Evolutionary conservation across 768 basidiomycete genomes (phyloP), one percentile per base, ranked within the genome.

Genomic region (Xerocomellus intermedius): DNA sequence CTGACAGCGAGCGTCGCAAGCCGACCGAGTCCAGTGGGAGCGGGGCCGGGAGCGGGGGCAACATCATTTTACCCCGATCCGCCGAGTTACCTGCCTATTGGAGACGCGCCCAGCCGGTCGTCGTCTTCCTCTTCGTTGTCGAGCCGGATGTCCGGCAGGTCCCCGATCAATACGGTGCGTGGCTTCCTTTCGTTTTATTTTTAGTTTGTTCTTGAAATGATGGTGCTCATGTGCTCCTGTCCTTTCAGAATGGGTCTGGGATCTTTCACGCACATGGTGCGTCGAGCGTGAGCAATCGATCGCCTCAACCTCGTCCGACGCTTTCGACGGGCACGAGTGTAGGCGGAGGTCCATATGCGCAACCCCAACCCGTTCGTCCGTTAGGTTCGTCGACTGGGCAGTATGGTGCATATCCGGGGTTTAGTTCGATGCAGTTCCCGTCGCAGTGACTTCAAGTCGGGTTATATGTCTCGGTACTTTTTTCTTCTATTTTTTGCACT

Each of bases 101-200:
- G 64, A 22, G 69, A 73, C 5, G 52, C 50, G 1, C 67, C 67
- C 21, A 71, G 69, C 42, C 67, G 69, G 28, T 71, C 71, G 5
- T 71, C 69, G 13, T 71, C 69, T 1, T 67, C 64, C 5, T 71
- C 69, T 4, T 71, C 69, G 14, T 51, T 69, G 41, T 73, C 69
- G 7, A 71, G 71, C 47, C 71, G 71, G 42, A 54, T 64, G 60
- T 69, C 69, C 16, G 66, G 67, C 36, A 55, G 65, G 50, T 71
- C 69, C 22, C 69, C 69, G 44, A 66, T 71, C 33, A 69, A 48
- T 14, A 10, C 58, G 55, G 69, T 73, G 35, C n/a, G 65, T 57
- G 14, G 38, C 42, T 30, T 38, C 41, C 19, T 32, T 46, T 33
- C 8, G 2, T 13, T 38, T 24, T 38, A 43, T 55, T 41, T 49